Base-by-base conservation (phyloP, 2,329 filamentous ascomycete species). In the Aureobasidium sp. region DNA sequence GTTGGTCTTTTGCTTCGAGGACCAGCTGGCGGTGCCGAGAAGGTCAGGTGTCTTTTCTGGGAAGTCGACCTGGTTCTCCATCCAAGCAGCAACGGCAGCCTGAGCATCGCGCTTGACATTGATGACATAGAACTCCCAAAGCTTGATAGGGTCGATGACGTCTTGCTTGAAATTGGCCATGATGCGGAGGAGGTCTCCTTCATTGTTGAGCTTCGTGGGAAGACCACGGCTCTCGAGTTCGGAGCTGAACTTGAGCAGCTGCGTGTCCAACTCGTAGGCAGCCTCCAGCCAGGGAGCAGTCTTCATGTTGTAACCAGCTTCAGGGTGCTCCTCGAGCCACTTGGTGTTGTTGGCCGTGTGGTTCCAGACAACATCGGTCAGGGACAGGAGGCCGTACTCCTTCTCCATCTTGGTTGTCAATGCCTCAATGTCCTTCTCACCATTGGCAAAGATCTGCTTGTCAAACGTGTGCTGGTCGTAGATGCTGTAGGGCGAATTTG, bases 341-440 rank as follows among this genome's bases (percentile, higher is more conserved):
- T 85, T 81, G 70, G 87, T 94, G 71, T 97, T 97, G 73, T 96
- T 81, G 6, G 93, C 91, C 3, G 93, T 98, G 72, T 98, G 93
- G 65, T 98, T 98, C 76, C 93, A 90, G 39, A 98, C 94, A 57
- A 98, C 91, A 67, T 98, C 93, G 1, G 91, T 96, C 72, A 98
- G 71, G 57, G 88, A 89, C 54, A 98, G 76, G 51, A 98, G 74
- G 2, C 87, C 87, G 68, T 94, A 84, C 49, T 95, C 84, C 48
- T 84, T 78, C 69, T 96, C 88, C 78, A 98, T 85, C 65, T 81
- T 90, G 38, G 80, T 70, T 16, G 95, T 81, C 75, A 98, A 76
- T 41, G 81, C 77, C 55, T 83, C 76, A 53, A 97, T 78, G 66
- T 97, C 90, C 55, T 82, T 72, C 69, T 96, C 89, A 45, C 93